phyloP scores from a whole-genome alignment of 208 protist genomes.

The Trypanosomatidae sp. region DNA sequence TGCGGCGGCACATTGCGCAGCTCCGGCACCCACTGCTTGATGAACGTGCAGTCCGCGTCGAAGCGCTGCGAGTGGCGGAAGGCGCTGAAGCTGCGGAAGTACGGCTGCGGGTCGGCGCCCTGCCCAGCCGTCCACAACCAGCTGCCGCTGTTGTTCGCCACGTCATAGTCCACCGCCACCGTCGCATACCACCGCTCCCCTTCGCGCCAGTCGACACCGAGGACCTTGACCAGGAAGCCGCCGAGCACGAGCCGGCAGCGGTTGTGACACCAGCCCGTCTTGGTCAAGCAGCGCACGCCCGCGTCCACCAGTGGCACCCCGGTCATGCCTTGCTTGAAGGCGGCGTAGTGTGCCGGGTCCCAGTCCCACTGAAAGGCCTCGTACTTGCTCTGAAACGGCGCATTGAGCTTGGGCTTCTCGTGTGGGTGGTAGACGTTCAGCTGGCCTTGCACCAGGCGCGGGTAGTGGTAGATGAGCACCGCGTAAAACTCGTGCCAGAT shows the following conservation, averaged over 20 bases:
- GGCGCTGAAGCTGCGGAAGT: constrained; percentile 74
- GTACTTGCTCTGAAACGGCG: constrained; percentile 51
- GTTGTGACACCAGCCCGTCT: constrained; percentile 78
- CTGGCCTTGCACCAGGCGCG: constrained; percentile 37
- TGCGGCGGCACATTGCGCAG: constrained; percentile 28
- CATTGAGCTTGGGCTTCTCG: constrained; percentile 14
- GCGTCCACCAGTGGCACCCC: constrained; percentile 90
- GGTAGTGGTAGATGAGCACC: constrained; percentile 36
- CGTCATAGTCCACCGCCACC: constrained; percentile 81
- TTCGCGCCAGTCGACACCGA: constrained; percentile 84
- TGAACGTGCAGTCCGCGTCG: constrained; percentile 41
- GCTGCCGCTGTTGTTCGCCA: constrained; percentile 73
- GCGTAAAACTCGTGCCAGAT: constrained; percentile 72
- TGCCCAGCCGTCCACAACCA: constrained; percentile 69
- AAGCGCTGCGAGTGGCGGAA: constrained; percentile 52
- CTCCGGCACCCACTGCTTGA: constrained; percentile 68
- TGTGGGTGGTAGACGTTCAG: constrained; percentile 15
- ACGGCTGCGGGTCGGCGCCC: constrained; percentile 67
- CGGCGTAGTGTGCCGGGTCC: constrained; percentile 23
- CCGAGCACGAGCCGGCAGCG: constrained; percentile 63
- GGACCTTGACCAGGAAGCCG: constrained; percentile 81
- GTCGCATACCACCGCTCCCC: constrained; percentile 82
- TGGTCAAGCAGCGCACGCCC: constrained; percentile 76
- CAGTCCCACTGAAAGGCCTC: constrained; percentile 39
- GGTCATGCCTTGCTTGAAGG: constrained; percentile 66